Evolutionary conservation across 179 eudicot species (phyloP).

Genomic region (Spergularia azorica): DNA sequence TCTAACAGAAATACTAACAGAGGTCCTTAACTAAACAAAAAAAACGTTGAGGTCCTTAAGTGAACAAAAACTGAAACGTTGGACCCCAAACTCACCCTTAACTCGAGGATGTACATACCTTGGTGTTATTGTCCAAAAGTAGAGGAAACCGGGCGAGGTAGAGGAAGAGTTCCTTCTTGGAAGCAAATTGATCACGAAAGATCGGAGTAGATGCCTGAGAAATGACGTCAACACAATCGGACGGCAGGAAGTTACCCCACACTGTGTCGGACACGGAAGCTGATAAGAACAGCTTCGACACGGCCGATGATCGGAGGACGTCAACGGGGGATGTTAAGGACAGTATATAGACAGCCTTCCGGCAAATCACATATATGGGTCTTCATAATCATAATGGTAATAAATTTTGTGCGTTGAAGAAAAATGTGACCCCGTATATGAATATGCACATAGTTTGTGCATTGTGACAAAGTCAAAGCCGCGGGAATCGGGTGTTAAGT

Average conservation of each 20-base stretch:
- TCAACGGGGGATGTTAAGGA: constrained; percentile 11
- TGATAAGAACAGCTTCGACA: constrained; percentile 10
- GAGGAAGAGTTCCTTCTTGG: constrained; percentile 10
- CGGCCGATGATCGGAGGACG: constrained; percentile 3
- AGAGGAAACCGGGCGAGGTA: not conserved
- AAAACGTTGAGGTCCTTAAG: too few relatives aligned
- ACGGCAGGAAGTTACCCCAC: constrained; percentile 19
- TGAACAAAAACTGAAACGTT: too few relatives aligned
- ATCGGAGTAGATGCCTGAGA: not conserved
- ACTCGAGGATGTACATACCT: constrained; percentile 3
- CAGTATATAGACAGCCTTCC: constrained; percentile 3
- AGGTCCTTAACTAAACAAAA: too few relatives aligned
- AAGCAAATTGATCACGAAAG: not conserved
- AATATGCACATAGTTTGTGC: too few relatives aligned
- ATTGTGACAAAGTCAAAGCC: too few relatives aligned
- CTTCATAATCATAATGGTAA: not conserved
- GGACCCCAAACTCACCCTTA: too few relatives aligned
- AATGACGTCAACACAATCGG: not conserved
- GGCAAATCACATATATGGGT: constrained; percentile 5
- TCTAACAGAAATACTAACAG: too few relatives aligned
- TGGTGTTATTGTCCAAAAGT: constrained; percentile 2
- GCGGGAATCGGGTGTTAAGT: too few relatives aligned
- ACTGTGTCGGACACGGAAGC: not conserved
- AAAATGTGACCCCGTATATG: too few relatives aligned
- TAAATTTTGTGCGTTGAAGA: too few relatives aligned